These are phyloP conservation scores for Melastoma candidum DNA, from an alignment of 441 rosid species.

Conservation along the genomic window DNA sequence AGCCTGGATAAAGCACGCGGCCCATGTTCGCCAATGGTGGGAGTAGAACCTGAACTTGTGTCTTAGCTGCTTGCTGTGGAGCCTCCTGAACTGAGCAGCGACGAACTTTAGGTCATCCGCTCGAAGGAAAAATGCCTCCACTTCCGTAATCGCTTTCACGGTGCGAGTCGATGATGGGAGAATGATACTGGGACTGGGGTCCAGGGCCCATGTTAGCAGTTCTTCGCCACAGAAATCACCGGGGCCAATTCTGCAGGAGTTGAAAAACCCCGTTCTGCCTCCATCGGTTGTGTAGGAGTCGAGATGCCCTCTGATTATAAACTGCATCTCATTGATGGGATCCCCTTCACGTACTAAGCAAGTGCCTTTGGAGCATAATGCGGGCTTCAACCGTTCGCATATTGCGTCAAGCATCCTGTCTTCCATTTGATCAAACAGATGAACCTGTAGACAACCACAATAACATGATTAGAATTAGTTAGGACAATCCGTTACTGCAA, in stretches of 20 bases:
- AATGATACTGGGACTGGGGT: constrained; percentile 52
- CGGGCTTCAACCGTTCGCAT: constrained; percentile 55
- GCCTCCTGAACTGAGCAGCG: constrained; percentile 50
- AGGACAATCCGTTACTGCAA: no score
- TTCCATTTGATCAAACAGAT: constrained; percentile 64
- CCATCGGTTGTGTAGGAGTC: constrained; percentile 70
- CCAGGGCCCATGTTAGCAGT: constrained; percentile 58
- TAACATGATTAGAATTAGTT: no score
- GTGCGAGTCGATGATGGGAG: constrained; percentile 59
- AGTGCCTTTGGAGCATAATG: constrained; percentile 47
- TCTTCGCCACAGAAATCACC: constrained; percentile 70
- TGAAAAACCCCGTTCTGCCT: constrained; percentile 57
- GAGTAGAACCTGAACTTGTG: constrained; percentile 62
- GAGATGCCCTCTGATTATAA: constrained; percentile 54
- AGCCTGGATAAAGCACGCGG: constrained; percentile 51
- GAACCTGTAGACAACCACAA: constrained; percentile 28
- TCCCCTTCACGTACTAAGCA: constrained; percentile 59
- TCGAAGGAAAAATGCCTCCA: constrained; percentile 56
- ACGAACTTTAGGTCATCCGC: constrained; percentile 59
- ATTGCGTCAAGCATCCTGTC: constrained; percentile 62
- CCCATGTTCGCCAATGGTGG: constrained; percentile 71
- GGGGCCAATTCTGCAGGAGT: constrained; percentile 51
- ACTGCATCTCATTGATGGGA: constrained; percentile 59
- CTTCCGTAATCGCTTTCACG: constrained; percentile 54
- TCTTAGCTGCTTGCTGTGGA: constrained; percentile 55